A percentile compares a stretch with the other conserved stretches of the same genome.
Evolutionary conservation across 116 monocot genomes (phyloP).

Genomic region (Thalassia testudinum): DNA sequence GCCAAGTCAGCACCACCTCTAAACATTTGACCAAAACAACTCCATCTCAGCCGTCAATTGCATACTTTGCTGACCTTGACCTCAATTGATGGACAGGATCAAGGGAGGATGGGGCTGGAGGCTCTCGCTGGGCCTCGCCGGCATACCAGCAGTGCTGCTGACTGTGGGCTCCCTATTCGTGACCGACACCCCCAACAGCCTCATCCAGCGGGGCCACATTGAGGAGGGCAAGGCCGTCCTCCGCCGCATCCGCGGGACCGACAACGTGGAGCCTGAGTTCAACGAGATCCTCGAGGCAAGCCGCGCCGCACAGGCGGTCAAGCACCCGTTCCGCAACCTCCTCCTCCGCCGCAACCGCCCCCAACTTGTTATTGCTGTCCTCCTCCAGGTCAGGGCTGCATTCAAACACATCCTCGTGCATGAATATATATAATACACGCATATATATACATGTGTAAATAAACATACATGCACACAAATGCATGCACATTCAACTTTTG

Average conservation of each 20-base stretch:
- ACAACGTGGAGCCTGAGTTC: slow-evolving; percentile 52
- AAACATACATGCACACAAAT: not conserved
- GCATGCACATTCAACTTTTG: no score
- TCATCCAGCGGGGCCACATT: slow-evolving; percentile 48
- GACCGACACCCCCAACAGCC: slow-evolving; percentile 57
- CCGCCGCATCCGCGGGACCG: slow-evolving; percentile 40
- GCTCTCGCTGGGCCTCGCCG: slow-evolving; percentile 55
- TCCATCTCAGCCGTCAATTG: not conserved
- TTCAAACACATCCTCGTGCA: no score
- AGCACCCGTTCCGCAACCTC: slow-evolving; percentile 71
- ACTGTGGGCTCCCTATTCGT: slow-evolving; percentile 40
- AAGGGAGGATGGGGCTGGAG: slow-evolving; percentile 69
- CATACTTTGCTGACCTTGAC: no score
- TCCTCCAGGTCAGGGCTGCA: slow-evolving; percentile 10
- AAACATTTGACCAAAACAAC: not conserved
- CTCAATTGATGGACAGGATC: slow-evolving; percentile 23
- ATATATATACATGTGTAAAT: not conserved
- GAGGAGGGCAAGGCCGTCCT: slow-evolving; percentile 52
- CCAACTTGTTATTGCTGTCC: slow-evolving; percentile 39
- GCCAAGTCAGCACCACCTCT: slow-evolving; percentile 11
- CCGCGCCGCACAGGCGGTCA: slow-evolving; percentile 32
- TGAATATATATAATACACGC: no score
- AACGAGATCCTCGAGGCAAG: slow-evolving; percentile 55
- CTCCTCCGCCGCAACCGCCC: slow-evolving; percentile 39
- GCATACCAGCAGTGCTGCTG: slow-evolving; percentile 40